These are phyloP conservation scores for Kingdonia uniflora DNA, from an alignment of 164 flowering plant genomes.

Conservation along the genomic window DNA sequence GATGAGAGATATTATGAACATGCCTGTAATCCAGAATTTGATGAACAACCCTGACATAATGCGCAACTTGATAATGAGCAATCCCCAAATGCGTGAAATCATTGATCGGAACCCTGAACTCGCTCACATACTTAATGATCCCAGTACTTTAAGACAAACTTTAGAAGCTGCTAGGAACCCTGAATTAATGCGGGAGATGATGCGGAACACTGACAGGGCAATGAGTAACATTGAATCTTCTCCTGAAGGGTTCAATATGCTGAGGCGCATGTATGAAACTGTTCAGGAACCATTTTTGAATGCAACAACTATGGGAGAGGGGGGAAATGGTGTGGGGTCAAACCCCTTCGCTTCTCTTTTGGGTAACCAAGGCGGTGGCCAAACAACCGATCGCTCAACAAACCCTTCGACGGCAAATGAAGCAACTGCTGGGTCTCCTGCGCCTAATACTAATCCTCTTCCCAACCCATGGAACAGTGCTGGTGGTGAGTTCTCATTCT, in stretches of 20 bases:
- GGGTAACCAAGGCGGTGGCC: constrained; percentile 47
- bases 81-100: constrained; percentile 92
- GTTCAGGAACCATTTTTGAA: constrained; percentile 91
- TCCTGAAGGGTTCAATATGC: constrained; percentile 96
- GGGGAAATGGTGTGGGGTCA: constrained; percentile 43
- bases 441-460: constrained; percentile 80
- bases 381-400: constrained; percentile 27
- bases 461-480: constrained; percentile 75
- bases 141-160: constrained; percentile 77
- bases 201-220: constrained; percentile 97
- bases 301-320: constrained; percentile 76
- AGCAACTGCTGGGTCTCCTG: constrained; percentile 35
- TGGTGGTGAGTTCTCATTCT: constrained; percentile 23
- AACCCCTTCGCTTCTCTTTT: constrained; percentile 81
- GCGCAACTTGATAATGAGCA: constrained; percentile 76
- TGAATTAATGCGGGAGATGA: constrained; percentile 97
- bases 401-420: constrained; percentile 46
- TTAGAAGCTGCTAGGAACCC: constrained; percentile 91
- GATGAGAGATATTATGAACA: constrained; percentile 92
- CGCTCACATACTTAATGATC: constrained; percentile 84
- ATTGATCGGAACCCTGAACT: constrained; percentile 92
- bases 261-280: constrained; percentile 97
- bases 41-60: constrained; percentile 89
- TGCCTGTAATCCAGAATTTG: constrained; percentile 70
- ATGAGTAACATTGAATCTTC: constrained; percentile 95